phyloP scores from a whole-genome alignment of 345 rosid genomes.

The Punica granatum region DNA sequence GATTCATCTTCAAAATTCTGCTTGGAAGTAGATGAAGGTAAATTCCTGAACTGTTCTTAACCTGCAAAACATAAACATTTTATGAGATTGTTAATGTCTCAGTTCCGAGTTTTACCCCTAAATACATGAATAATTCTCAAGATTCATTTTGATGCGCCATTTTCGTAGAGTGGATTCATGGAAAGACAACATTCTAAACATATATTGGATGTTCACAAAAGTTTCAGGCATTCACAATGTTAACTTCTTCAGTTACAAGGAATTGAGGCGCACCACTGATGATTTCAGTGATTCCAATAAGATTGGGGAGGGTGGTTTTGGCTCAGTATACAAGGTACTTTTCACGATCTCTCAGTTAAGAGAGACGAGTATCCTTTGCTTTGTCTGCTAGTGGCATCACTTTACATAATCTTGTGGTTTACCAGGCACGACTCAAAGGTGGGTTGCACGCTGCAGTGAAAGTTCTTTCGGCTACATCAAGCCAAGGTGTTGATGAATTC shows the following conservation, averaged over 20 bases:
- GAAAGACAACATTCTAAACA: not conserved
- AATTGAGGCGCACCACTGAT: constrained; percentile 58
- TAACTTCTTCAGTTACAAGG: constrained; percentile 53
- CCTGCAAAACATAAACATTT: not conserved
- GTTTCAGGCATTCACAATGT: constrained; percentile 39
- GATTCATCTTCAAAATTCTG: constrained; percentile 11
- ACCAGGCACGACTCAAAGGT: constrained; percentile 77
- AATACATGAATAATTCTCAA: not conserved
- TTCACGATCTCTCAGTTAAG: not conserved
- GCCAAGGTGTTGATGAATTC: constrained; percentile 83
- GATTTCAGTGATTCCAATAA: constrained; percentile 56
- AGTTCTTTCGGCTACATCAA: constrained; percentile 85
- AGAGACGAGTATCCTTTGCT: not conserved
- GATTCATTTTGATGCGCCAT: not conserved
- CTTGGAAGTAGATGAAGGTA: constrained; percentile 62
- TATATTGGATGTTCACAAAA: constrained; percentile 24
- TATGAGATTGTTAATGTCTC: not conserved
- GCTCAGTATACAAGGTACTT: constrained; percentile 77
- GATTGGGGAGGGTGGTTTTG: constrained; percentile 98
- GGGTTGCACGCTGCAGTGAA: constrained; percentile 79
- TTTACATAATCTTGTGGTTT: constrained; percentile 16
- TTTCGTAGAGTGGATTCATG: not conserved
- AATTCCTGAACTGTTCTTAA: not conserved
- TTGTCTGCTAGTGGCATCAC: not conserved
- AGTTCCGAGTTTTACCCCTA: not conserved